Conservation (phyloP, 768 basidiomycete genomes). For the Lanmaoa rubissima region DNA sequence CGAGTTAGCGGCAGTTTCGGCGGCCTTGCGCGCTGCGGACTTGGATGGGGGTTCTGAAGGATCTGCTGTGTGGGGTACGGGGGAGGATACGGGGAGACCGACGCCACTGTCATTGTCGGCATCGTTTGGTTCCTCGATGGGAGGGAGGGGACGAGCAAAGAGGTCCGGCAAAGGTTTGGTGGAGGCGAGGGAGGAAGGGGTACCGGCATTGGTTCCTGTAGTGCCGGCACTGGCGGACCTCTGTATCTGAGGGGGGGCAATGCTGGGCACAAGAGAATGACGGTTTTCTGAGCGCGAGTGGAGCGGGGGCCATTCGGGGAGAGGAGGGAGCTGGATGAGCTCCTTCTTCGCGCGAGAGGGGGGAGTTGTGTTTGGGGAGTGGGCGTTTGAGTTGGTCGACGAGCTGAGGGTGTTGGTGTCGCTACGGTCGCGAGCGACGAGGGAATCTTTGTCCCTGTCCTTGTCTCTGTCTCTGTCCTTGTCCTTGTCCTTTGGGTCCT, state of each 20-base stretch:
- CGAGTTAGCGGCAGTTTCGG: slow-evolving; percentile 31
- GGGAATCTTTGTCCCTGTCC: slow-evolving; percentile 30
- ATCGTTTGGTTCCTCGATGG: slow-evolving; percentile 42
- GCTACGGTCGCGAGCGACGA: slow-evolving; percentile 30
- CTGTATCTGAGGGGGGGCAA: slow-evolving; percentile 26
- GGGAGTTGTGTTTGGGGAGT: slow-evolving; percentile 25
- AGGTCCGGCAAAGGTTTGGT: slow-evolving; percentile 77
- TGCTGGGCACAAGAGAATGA: slow-evolving; percentile 13
- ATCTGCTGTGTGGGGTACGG: slow-evolving; percentile 26
- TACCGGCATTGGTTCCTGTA: slow-evolving; percentile 35
- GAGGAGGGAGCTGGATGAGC: slow-evolving; percentile 55
- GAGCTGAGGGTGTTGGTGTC: slow-evolving; percentile 34
- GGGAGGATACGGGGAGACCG: slow-evolving; percentile 35
- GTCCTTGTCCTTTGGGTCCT: slow-evolving; percentile 53
- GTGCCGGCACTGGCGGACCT: slow-evolving; percentile 30
- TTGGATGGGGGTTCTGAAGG: slow-evolving; percentile 25
- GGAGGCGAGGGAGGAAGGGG: slow-evolving; percentile 47
- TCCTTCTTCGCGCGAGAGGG: slow-evolving; percentile 52
- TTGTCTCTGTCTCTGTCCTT: slow-evolving; percentile 25
- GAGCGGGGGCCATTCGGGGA: slow-evolving; percentile 65
- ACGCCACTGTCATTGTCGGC: slow-evolving; percentile 36
- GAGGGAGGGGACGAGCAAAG: slow-evolving; percentile 46
- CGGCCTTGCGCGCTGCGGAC: slow-evolving; percentile 37
- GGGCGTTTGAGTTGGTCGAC: slow-evolving; percentile 20
- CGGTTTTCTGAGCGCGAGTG: slow-evolving; percentile 26